Conservation (phyloP, 495 filamentous ascomycete genomes). For the Annulohypoxylon stygium region DNA sequence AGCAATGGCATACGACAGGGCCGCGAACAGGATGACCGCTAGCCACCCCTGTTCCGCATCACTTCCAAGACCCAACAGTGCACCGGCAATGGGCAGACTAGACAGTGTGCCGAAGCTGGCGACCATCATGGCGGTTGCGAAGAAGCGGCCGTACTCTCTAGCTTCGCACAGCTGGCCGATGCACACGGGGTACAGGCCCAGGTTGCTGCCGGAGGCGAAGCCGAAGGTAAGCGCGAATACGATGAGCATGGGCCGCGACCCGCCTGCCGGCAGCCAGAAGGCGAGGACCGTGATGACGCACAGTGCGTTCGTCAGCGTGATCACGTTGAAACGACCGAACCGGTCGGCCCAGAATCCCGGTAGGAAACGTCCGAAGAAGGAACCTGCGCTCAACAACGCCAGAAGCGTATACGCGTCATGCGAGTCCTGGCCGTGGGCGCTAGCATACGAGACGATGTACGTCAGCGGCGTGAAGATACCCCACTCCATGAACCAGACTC, state of each 20-base stretch:
- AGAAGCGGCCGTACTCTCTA: conserved; percentile 86
- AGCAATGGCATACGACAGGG: conserved; percentile 70
- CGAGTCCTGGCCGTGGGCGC: conserved; percentile 61
- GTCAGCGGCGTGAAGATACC: conserved; percentile 63
- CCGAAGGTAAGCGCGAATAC: conserved; percentile 85
- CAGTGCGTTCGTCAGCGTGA: conserved; percentile 67
- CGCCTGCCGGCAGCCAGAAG: conserved; percentile 82
- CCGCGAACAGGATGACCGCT: conserved; percentile 77
- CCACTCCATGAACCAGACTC: conserved; percentile 68
- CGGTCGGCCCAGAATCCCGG: conserved; percentile 79
- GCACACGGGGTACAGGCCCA: conserved; percentile 88
- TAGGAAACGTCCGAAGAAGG: conserved; percentile 74
- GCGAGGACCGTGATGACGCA: conserved; percentile 78
- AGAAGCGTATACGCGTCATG: conserved; percentile 73
- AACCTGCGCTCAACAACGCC: conserved; percentile 69
- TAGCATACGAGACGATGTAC: conserved; percentile 66
- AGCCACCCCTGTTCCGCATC: conserved; percentile 63
- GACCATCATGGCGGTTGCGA: conserved; percentile 87
- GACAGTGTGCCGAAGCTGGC: conserved; percentile 90
- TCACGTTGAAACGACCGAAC: conserved; percentile 64
- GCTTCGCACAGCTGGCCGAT: conserved; percentile 91
- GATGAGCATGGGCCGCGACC: conserved; percentile 71
- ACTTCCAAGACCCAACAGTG: conserved; percentile 65
- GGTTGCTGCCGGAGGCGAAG: conserved; percentile 86
- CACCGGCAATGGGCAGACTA: conserved; percentile 88